Conservation (phyloP, 2,329 filamentous ascomycete genomes). For the Colletotrichum truncatum region DNA sequence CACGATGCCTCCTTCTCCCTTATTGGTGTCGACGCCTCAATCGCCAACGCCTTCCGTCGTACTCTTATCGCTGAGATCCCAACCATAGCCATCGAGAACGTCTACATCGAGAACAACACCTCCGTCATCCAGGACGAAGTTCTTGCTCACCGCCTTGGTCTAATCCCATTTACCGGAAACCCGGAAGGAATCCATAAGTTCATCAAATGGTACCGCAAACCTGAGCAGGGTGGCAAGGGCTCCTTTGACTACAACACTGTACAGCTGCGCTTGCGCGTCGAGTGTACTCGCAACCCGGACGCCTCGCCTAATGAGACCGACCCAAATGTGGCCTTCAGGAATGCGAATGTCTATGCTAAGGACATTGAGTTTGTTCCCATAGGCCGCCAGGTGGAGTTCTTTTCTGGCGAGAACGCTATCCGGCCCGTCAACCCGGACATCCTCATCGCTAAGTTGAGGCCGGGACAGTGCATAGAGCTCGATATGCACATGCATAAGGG, state of each 20-base stretch:
- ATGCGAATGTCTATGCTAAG: constrained; percentile 83
- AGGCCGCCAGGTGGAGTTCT: constrained; percentile 74
- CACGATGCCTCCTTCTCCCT: constrained; percentile 89
- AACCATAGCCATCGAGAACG: constrained; percentile 91
- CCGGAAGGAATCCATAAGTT: constrained; percentile 79
- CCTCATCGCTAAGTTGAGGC: constrained; percentile 90
- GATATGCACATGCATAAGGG: constrained; percentile 96
- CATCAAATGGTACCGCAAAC: constrained; percentile 84
- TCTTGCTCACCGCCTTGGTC: constrained; percentile 85
- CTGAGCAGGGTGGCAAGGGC: constrained; percentile 69
- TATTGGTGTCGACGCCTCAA: constrained; percentile 87
- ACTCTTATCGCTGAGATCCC: constrained; percentile 96
- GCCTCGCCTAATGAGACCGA: constrained; percentile 80
- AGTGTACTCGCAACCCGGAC: constrained; percentile 82
- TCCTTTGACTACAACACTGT: constrained; percentile 88
- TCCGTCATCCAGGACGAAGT: constrained; percentile 99
- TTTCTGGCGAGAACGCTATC: constrained; percentile 75
- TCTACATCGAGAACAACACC: constrained; percentile 96
- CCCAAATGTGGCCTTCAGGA: constrained; percentile 83
- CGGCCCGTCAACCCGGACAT: constrained; percentile 89
- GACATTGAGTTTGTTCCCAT: constrained; percentile 81
- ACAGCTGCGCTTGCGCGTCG: constrained; percentile 77
- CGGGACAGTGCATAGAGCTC: constrained; percentile 86
- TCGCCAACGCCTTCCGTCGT: constrained; percentile 97
- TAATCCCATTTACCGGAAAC: constrained; percentile 87